Conservation (phyloP, 345 rosid genomes). For the Abelmoschus esculentus region DNA sequence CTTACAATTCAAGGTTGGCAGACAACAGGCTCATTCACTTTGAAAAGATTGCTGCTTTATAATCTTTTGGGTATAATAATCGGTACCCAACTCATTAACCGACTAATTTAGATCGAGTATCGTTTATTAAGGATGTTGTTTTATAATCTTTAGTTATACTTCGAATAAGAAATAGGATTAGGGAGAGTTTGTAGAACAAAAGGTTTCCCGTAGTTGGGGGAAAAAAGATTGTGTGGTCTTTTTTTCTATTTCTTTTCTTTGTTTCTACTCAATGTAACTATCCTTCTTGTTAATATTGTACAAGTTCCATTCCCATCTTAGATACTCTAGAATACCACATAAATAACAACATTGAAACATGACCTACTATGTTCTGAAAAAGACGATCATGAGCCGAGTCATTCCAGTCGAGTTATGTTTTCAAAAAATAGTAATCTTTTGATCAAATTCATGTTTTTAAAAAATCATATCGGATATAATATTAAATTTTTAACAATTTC, state of each 20-base stretch:
- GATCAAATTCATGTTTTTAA: too few relatives aligned
- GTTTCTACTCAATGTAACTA: neutral
- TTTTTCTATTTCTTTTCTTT: neutral
- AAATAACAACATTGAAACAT: too few relatives aligned
- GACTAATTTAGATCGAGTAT: too few relatives aligned
- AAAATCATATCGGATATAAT: too few relatives aligned
- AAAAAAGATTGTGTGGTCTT: neutral
- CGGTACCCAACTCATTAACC: too few relatives aligned
- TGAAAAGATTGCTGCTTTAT: conserved; percentile 38
- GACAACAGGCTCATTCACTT: conserved; percentile 55
- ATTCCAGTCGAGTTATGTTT: too few relatives aligned
- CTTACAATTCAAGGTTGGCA: conserved; percentile 51
- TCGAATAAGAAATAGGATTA: neutral
- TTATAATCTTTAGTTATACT: neutral
- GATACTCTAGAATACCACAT: neutral
- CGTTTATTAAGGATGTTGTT: too few relatives aligned
- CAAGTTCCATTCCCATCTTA: neutral
- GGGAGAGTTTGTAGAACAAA: neutral
- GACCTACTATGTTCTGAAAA: too few relatives aligned
- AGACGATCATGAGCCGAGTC: too few relatives aligned
- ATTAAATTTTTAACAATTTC: too few relatives aligned
- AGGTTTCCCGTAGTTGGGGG: neutral
- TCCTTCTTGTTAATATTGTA: neutral
- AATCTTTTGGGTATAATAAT: neutral
- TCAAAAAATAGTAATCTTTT: too few relatives aligned